Evolutionary conservation across 768 basidiomycete genomes (phyloP), one percentile per base, ranked within the genome.

Genomic region (Mycena galericulata): DNA sequence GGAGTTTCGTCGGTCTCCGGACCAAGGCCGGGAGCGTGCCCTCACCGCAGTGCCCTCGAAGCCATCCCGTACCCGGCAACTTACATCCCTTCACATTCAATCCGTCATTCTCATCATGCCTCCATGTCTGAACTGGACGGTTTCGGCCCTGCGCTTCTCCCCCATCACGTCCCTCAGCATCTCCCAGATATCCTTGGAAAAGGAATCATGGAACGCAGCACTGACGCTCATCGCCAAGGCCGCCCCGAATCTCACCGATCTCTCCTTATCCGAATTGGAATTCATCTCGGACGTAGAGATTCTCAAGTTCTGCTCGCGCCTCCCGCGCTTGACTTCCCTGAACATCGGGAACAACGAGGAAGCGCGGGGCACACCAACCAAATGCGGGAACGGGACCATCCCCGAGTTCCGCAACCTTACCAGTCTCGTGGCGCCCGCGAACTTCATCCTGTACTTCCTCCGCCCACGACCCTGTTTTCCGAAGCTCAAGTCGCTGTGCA

Each of bases 91-190:
- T 11, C 70, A 65, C 47, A 71, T 71, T 32, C 62, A 71, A 43
- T 71, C 70, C 15, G 70, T 51, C 29, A 38, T 68, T 46, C 70
- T 71, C 26, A 40, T 71, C 22, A 67, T 50, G 62, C 70, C 66
- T 3, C 70, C 70, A 4, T 64, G 66, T 57, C 65, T 71, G 43
- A 49, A 22, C 51, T 71, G 70, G 70, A 71, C 70, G 15, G 36
- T 71, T 6, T 71, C 70, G 18, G 66, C 60, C 8, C 62, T 71
- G 24, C 66, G 62, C 1, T 14, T 32, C 5, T 60, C 58, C 34
- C 38, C 62, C 15, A 62, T 71, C 40, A 61, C 66, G 5, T 61
- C 62, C 36, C 65, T 71, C 46, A 65, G 38, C 57, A 32, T 71
- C n/a, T 67, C 47, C 20, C 49, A 68, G 17, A 62, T 71, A 43